Conservation (phyloP, 1,284 basidiomycete species). For the Cerrena zonata region DNA sequence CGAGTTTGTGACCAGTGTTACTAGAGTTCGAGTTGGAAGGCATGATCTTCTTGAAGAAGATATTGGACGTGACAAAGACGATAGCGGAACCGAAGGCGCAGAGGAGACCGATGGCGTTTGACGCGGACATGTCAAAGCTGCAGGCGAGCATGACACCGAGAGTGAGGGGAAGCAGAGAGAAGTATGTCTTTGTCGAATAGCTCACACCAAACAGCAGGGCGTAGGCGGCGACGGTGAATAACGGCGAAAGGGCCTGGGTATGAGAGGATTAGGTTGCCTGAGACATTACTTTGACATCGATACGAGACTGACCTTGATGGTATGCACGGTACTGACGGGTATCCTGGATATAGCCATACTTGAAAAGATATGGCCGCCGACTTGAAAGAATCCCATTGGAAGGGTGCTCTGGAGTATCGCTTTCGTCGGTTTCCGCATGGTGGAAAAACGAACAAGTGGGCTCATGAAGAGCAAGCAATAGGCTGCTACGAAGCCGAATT, state of each 20-base stretch:
- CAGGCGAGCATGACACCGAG: conserved; percentile 96
- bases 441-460: conserved; percentile 61
- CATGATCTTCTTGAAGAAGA: conserved; percentile 99
- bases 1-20: conserved; percentile 69
- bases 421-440: conserved; percentile 63
- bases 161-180: conserved; percentile 91
- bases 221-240: conserved; percentile 95
- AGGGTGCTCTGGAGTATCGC: conserved; percentile 75
- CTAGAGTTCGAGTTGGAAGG: conserved; percentile 45
- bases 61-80: conserved; percentile 96
- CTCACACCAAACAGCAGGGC: conserved; percentile 87
- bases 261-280: no score
- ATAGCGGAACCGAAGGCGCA: conserved; percentile 92
- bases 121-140: conserved; percentile 85
- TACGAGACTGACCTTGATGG: conserved; percentile 84
- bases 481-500: conserved; percentile 88
- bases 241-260: conserved; percentile 86
- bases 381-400: conserved; percentile 91
- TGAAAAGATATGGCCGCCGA: conserved; percentile 95
- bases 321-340: conserved; percentile 96
- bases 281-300: not conserved
- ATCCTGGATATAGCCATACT: conserved; percentile 95
- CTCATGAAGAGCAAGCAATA: conserved; percentile 82
- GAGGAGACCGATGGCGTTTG: conserved; percentile 76
- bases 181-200: conserved; percentile 87